These are phyloP conservation scores for Cynara cardunculus DNA, from an alignment of 129 eudicot species.

Conservation along the genomic window DNA sequence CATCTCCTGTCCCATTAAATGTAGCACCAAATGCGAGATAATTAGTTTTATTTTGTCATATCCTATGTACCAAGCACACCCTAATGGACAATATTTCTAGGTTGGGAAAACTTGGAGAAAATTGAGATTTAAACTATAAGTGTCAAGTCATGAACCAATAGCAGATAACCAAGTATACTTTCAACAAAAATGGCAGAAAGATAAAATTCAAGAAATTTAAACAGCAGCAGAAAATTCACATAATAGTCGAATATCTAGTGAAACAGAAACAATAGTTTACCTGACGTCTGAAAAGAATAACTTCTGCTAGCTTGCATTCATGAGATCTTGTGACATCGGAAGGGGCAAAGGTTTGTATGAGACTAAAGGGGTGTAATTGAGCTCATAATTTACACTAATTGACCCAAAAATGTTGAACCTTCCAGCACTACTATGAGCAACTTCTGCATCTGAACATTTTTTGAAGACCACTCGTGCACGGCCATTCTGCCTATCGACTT, in stretches of 20 bases:
- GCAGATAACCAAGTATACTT: not conserved
- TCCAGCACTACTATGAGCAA: slow-evolving; percentile 69
- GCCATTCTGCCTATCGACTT: slow-evolving; percentile 47
- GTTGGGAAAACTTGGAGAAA: not conserved
- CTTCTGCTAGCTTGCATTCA: slow-evolving; percentile 36
- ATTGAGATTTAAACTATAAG: not conserved
- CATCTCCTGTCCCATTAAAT: not conserved
- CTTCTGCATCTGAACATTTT: slow-evolving; percentile 82
- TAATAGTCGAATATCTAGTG: slow-evolving; percentile 5
- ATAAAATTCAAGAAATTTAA: not conserved
- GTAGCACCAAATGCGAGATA: not conserved
- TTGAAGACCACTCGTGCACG: slow-evolving; percentile 86
- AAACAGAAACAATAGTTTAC: slow-evolving; percentile 20
- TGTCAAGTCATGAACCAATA: not conserved
- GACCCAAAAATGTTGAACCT: slow-evolving; percentile 73
- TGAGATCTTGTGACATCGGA: slow-evolving; percentile 33
- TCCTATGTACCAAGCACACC: not conserved
- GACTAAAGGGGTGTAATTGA: slow-evolving; percentile 61
- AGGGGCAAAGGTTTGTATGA: slow-evolving; percentile 49
- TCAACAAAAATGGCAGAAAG: not conserved
- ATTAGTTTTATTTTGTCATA: not conserved
- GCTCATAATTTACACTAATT: slow-evolving; percentile 60
- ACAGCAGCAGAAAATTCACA: slow-evolving; percentile 1
- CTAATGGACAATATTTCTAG: not conserved
- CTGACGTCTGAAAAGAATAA: slow-evolving; percentile 17